Evolutionary conservation across 2,329 filamentous ascomycete genomes (phyloP).

Genomic region (Rutstroemia sp.): DNA sequence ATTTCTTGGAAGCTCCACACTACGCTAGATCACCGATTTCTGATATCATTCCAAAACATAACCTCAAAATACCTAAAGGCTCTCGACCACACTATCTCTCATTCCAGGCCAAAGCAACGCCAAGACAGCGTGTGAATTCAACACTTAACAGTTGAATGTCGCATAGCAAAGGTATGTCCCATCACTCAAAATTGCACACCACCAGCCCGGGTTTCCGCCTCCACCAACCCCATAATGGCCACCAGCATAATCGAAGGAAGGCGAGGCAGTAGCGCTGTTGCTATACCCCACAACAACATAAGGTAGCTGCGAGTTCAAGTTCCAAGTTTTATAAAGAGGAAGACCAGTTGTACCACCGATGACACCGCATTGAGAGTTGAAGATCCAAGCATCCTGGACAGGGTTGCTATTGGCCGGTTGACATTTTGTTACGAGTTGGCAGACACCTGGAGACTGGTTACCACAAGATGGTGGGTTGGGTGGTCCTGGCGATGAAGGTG

Average conservation of each 20-base stretch:
- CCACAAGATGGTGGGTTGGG: slow-evolving; percentile 1
- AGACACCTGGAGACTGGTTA: slow-evolving; percentile 2
- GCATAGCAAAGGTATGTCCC: slow-evolving; percentile 7
- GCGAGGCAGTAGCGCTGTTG: slow-evolving; percentile 6
- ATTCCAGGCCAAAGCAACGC: background rate
- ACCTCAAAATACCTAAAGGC: too few species aligned
- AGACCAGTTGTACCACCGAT: slow-evolving; percentile 6
- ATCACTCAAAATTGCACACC: slow-evolving; percentile 6
- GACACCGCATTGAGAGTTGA: slow-evolving; percentile 6
- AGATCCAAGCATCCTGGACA: slow-evolving; percentile 8
- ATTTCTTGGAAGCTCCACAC: too few species aligned
- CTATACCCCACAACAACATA: slow-evolving; percentile 1
- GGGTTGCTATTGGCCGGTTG: background rate
- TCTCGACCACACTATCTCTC: background rate
- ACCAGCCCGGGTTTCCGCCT: slow-evolving; percentile 8
- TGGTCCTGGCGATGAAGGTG: slow-evolving; percentile 2
- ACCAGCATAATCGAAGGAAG: slow-evolving; percentile 6
- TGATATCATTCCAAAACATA: too few species aligned
- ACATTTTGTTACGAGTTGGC: slow-evolving; percentile 4
- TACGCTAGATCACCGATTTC: too few species aligned
- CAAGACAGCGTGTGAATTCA: background rate
- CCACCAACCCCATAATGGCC: slow-evolving; percentile 7
- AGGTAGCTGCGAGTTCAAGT: slow-evolving; percentile 3
- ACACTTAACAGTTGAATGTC: slow-evolving; percentile 1
- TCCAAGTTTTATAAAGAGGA: background rate